These are phyloP conservation scores for Corrigiola litoralis DNA, from an alignment of 179 eudicot genomes.

Conservation along the genomic window DNA sequence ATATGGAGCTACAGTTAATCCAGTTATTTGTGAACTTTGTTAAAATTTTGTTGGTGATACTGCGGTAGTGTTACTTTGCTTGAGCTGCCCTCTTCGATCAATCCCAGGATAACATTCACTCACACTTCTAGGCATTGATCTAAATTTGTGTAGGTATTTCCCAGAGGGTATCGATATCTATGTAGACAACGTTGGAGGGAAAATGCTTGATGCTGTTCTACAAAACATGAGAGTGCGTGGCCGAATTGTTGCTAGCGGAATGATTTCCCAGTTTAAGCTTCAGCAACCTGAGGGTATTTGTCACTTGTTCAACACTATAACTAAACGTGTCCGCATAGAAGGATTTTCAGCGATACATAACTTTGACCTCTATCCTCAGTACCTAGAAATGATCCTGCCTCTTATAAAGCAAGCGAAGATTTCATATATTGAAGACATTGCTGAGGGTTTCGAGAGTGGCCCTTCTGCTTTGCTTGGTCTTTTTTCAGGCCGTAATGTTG, in stretches of 20 bases:
- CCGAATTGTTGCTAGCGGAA: constrained; percentile 20
- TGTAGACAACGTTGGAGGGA: constrained; percentile 27
- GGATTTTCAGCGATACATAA: constrained; percentile 12
- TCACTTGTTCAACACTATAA: constrained; percentile 7
- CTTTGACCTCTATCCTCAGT: constrained; percentile 18
- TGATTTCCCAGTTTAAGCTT: constrained; percentile 26
- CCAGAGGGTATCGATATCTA: constrained; percentile 28
- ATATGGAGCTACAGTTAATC: no score
- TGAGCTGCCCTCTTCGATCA: not conserved
- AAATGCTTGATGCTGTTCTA: constrained; percentile 26
- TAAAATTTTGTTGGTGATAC: no score
- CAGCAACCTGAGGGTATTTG: constrained; percentile 17
- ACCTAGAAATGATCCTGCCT: constrained; percentile 31
- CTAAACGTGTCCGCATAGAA: constrained; percentile 23
- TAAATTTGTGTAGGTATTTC: constrained; percentile 10
- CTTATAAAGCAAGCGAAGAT: constrained; percentile 37
- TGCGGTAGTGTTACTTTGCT: not conserved
- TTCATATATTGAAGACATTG: constrained; percentile 49
- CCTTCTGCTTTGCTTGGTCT: constrained; percentile 52
- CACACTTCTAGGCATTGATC: not conserved
- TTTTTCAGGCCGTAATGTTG: constrained; percentile 44
- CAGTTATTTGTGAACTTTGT: no score
- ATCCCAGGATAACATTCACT: no score
- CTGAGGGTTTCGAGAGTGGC: constrained; percentile 54
- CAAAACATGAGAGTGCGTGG: constrained; percentile 22